Evolutionary conservation across 1,139 yeast genomes (phyloP).

Genomic region (Pichia sp.): DNA sequence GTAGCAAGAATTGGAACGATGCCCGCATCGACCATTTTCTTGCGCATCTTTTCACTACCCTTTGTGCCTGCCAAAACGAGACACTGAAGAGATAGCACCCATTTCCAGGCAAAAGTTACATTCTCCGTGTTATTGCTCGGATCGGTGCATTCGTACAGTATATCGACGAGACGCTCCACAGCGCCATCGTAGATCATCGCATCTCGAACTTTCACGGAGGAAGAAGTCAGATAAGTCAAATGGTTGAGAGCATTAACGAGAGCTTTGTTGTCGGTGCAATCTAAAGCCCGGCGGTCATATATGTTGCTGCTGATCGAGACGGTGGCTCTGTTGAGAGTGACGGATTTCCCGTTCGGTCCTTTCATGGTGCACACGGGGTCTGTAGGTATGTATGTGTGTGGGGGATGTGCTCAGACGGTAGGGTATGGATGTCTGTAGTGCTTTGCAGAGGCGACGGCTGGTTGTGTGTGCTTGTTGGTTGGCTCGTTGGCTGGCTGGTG

Average conservation of each 20-base stretch:
- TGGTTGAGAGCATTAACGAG: conserved; percentile 87
- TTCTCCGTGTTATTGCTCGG: conserved; percentile 38
- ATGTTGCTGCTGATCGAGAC: conserved; percentile 81
- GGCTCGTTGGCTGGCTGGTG: too few relatives aligned
- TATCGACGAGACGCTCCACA: conserved; percentile 76
- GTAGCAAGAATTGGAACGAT: conserved; percentile 88
- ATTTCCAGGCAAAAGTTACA: conserved; percentile 70
- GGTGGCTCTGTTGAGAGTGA: conserved; percentile 77
- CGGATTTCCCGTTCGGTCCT: conserved; percentile 79
- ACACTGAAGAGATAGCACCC: conserved; percentile 94
- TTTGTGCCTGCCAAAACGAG: conserved; percentile 85
- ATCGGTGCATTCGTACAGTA: conserved; percentile 70
- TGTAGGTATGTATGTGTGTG: background rate
- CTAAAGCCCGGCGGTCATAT: conserved; percentile 88
- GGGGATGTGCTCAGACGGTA: conserved; percentile 1
- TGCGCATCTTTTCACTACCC: conserved; percentile 80
- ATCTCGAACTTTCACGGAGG: conserved; percentile 84
- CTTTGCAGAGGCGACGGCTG: background rate
- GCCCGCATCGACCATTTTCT: conserved; percentile 86
- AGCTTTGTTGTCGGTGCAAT: conserved; percentile 84
- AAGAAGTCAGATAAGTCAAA: conserved; percentile 76
- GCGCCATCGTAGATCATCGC: conserved; percentile 89
- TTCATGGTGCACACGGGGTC: conserved; percentile 74
- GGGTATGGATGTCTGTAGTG: conserved; percentile 1
- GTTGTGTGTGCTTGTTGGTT: too few relatives aligned